Conservation (phyloP, 2,329 filamentous ascomycete species). For the Blastomyces gilchristii region DNA sequence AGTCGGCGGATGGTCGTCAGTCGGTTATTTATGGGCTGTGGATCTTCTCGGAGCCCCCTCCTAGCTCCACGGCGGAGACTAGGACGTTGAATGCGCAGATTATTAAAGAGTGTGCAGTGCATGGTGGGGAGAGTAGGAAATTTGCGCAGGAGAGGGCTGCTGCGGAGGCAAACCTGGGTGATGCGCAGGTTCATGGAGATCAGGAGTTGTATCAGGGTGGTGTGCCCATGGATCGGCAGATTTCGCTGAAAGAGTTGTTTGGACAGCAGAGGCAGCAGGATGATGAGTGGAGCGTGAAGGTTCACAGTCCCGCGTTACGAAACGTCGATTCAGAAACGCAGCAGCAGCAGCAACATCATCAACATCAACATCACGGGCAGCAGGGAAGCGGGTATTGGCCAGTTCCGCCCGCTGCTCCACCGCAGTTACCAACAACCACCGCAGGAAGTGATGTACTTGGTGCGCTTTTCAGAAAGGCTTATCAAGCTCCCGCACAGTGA, state of each 20-base stretch:
- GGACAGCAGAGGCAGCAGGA: slow-evolving; percentile 45
- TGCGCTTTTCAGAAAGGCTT: slow-evolving; percentile 36
- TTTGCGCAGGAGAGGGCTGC: slow-evolving; percentile 33
- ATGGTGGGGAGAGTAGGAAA: slow-evolving; percentile 42
- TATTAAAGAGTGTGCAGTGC: slow-evolving; percentile 46
- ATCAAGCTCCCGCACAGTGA: slow-evolving; percentile 13
- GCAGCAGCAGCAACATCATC: neutral
- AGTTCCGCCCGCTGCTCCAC: neutral
- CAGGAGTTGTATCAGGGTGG: slow-evolving; percentile 23
- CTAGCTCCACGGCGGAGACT: slow-evolving; percentile 44
- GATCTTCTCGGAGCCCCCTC: slow-evolving; percentile 53
- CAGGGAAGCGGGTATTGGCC: neutral
- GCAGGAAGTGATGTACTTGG: slow-evolving; percentile 29
- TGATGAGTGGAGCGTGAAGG: slow-evolving; percentile 41
- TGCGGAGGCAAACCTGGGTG: slow-evolving; percentile 22
- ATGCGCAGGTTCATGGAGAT: slow-evolving; percentile 25
- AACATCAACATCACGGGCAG: neutral
- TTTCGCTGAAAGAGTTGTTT: slow-evolving; percentile 45
- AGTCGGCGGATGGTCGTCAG: slow-evolving; percentile 12
- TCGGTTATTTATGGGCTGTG: slow-evolving; percentile 48
- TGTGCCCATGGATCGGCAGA: slow-evolving; percentile 43
- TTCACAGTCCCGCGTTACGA: slow-evolving; percentile 29
- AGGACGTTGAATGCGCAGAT: slow-evolving; percentile 43
- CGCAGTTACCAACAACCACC: neutral
- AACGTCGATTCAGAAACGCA: slow-evolving; percentile 14